These are phyloP conservation scores for Pichia sp. DNA, from an alignment of 1,139 yeast species.

Conservation along the genomic window DNA sequence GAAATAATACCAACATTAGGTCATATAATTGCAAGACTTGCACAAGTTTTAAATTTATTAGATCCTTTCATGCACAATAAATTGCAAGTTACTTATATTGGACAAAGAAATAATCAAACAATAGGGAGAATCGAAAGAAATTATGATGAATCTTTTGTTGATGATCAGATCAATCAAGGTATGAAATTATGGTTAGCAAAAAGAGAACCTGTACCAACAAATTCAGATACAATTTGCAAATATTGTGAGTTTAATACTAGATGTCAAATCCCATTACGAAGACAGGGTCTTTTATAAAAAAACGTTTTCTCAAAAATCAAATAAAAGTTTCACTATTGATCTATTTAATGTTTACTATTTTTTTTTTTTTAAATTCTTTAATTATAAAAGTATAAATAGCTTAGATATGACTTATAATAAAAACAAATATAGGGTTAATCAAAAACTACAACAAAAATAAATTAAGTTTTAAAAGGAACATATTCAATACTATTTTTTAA, in stretches of 20 bases:
- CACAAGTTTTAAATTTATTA: constrained; percentile 41
- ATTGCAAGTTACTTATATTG: constrained; percentile 49
- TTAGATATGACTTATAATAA: no score
- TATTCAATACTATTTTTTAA: neutral
- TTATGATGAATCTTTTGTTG: constrained; percentile 27
- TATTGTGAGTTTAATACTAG: constrained; percentile 44
- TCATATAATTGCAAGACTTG: constrained; percentile 48
- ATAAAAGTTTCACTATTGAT: no score
- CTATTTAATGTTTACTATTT: no score
- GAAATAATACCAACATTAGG: constrained; percentile 47
- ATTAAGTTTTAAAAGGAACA: neutral
- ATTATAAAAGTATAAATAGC: no score
- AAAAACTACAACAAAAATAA: neutral
- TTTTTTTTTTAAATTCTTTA: no score
- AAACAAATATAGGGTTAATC: no score
- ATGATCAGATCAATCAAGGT: constrained; percentile 31
- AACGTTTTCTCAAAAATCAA: neutral
- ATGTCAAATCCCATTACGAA: constrained; percentile 21
- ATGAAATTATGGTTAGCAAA: constrained; percentile 51
- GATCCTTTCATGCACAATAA: constrained; percentile 33
- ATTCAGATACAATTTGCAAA: constrained; percentile 35
- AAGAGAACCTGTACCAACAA: constrained; percentile 39
- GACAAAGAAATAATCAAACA: constrained; percentile 34
- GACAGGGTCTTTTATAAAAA: constrained; percentile 2
- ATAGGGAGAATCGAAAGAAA: neutral